Evolutionary conservation across 306 rosid species (phyloP).

Genomic region (Oxytropis ochrocephala): DNA sequence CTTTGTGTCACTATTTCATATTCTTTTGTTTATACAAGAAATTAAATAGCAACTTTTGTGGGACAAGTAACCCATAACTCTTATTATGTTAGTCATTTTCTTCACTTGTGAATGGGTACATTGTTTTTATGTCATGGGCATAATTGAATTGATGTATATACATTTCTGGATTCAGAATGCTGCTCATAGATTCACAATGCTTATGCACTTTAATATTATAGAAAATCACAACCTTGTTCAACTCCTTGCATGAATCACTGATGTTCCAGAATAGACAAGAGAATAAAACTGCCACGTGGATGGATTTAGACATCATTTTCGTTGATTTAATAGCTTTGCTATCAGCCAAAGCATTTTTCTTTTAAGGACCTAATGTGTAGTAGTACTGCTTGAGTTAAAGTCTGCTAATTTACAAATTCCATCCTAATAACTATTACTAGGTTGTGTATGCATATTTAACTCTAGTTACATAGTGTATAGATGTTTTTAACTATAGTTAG

Average conservation of each 20-base stretch:
- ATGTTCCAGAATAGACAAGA: too few relatives aligned
- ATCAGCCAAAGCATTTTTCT: neutral
- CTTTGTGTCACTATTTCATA: conserved; percentile 22
- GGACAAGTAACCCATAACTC: conserved; percentile 40
- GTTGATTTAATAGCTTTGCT: neutral
- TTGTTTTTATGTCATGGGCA: neutral
- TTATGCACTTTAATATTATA: neutral
- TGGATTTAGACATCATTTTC: neutral
- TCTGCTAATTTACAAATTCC: too few relatives aligned
- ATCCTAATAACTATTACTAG: too few relatives aligned
- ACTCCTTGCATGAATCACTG: too few relatives aligned
- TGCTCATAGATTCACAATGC: neutral
- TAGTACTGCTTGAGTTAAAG: too few relatives aligned
- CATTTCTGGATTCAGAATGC: conserved; percentile 1
- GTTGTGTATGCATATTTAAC: too few relatives aligned
- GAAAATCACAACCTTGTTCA: too few relatives aligned
- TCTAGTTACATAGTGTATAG: too few relatives aligned
- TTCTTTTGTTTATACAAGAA: neutral
- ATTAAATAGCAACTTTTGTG: conserved; percentile 9
- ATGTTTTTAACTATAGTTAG: too few relatives aligned
- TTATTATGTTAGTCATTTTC: neutral
- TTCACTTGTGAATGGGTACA: conserved; percentile 7
- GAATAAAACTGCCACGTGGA: neutral
- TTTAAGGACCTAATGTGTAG: neutral
- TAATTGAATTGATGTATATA: neutral